These are phyloP conservation scores for Hyphochytrium catenoides DNA, from an alignment of 352 stramenopile species.

Conservation along the genomic window DNA sequence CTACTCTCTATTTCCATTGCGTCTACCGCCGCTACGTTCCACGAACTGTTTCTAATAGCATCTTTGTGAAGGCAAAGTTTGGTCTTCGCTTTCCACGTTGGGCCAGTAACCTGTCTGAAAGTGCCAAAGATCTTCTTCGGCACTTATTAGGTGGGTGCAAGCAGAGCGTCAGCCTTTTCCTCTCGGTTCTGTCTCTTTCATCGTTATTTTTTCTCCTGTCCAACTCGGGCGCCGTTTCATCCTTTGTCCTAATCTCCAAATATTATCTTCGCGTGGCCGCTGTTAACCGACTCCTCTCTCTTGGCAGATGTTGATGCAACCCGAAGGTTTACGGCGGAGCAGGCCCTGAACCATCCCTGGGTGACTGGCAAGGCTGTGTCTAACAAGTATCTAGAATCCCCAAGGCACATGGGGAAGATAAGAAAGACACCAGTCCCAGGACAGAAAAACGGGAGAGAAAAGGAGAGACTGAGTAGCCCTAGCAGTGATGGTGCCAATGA, in stretches of 20 bases:
- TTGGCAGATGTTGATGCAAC: conserved; percentile 34
- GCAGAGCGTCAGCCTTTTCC: background rate
- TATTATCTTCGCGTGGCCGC: too few species aligned
- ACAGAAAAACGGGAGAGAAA: too few species aligned
- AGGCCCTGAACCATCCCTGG: conserved; percentile 51
- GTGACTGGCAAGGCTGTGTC: conserved; percentile 51
- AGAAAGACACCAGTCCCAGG: conserved; percentile 40
- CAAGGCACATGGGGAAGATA: conserved; percentile 58
- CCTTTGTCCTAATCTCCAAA: too few species aligned
- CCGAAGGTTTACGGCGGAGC: conserved; percentile 49
- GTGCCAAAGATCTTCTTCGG: conserved; percentile 52
- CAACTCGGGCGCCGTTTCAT: too few species aligned
- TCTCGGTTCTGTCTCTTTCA: background rate
- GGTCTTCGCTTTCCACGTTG: conserved; percentile 78
- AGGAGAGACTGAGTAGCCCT: too few species aligned
- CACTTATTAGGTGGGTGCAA: conserved; percentile 28
- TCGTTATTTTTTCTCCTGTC: too few species aligned
- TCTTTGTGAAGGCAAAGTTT: conserved; percentile 60
- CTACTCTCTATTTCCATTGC: too few species aligned
- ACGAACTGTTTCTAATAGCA: background rate
- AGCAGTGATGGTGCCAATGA: too few species aligned
- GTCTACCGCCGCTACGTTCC: background rate
- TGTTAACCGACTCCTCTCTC: too few species aligned
- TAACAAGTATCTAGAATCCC: conserved; percentile 60
- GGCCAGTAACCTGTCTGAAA: conserved; percentile 57